Evolutionary conservation across 495 filamentous ascomycete genomes (phyloP).

Genomic region (Penicillium subrubescens): DNA sequence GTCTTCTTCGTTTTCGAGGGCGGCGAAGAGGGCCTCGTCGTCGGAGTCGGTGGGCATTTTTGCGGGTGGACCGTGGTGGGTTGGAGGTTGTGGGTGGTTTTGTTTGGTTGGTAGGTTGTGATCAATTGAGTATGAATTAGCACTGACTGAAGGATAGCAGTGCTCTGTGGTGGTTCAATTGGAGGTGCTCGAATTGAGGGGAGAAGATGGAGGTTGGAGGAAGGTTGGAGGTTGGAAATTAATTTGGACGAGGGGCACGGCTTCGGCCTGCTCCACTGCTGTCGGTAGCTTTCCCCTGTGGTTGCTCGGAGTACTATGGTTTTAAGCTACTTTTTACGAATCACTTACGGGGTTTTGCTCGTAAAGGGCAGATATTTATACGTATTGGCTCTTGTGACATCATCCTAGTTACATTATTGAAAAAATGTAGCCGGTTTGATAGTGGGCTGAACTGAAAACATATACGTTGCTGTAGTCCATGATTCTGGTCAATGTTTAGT

Average conservation of each 20-base stretch:
- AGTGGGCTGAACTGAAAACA: too few relatives aligned
- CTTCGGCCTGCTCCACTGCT: neutral
- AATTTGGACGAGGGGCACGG: neutral
- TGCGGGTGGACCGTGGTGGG: neutral
- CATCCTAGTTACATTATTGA: too few relatives aligned
- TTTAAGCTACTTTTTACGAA: neutral
- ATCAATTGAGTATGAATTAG: neutral
- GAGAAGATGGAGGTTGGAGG: neutral
- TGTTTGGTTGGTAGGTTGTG: too few relatives aligned
- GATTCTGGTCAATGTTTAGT: neutral
- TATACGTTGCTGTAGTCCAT: too few relatives aligned
- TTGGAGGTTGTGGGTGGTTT: neutral
- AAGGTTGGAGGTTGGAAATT: neutral
- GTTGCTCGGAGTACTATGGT: too few relatives aligned
- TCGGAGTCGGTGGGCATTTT: conserved; percentile 46
- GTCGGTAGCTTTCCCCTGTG: neutral
- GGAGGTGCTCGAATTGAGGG: neutral
- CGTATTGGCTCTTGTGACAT: too few relatives aligned
- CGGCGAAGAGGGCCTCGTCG: conserved; percentile 58
- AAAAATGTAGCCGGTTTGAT: too few relatives aligned
- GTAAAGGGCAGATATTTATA: too few relatives aligned
- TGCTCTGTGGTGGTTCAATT: neutral
- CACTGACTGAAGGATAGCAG: neutral
- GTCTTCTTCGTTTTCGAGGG: conserved; percentile 44
- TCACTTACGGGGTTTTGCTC: neutral